These are phyloP conservation scores for Podospora pseudocomata DNA, from an alignment of 495 filamentous ascomycete species.

Conservation along the genomic window DNA sequence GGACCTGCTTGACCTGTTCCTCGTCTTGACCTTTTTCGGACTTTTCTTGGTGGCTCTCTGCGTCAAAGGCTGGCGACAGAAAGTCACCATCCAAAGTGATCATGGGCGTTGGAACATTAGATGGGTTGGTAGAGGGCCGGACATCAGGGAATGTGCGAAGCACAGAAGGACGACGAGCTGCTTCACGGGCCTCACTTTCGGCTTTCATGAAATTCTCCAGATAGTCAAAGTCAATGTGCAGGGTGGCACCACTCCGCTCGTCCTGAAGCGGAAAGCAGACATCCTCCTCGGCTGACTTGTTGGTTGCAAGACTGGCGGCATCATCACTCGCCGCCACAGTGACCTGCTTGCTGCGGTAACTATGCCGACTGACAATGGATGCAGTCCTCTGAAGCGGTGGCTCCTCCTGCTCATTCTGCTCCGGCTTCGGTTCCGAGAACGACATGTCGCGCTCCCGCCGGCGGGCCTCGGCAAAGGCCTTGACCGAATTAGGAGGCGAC, in stretches of 20 bases:
- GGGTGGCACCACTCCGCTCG: conserved; percentile 41
- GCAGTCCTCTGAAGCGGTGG: conserved; percentile 65
- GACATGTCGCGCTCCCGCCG: conserved; percentile 57
- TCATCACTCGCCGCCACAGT: conserved; percentile 42
- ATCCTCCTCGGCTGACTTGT: conserved; percentile 69
- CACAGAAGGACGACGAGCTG: conserved; percentile 35
- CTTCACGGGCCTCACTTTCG: conserved; percentile 50
- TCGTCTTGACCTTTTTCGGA: conserved; percentile 26
- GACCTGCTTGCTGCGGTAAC: conserved; percentile 44
- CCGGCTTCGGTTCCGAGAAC: conserved; percentile 38
- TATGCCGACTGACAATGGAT: conserved; percentile 62
- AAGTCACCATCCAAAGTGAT: conserved; percentile 50
- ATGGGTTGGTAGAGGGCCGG: conserved; percentile 25
- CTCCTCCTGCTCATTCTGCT: conserved; percentile 45
- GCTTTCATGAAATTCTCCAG: conserved; percentile 72
- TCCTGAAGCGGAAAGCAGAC: conserved; percentile 72
- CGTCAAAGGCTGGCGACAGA: conserved; percentile 42
- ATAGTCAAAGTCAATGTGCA: conserved; percentile 79
- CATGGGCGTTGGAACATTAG: conserved; percentile 21
- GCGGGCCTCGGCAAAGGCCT: conserved; percentile 84
- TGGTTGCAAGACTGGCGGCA: conserved; percentile 47
- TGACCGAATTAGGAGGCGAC: conserved; percentile 94
- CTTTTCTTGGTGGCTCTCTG: conserved; percentile 35
- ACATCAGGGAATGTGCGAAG: conserved; percentile 62
- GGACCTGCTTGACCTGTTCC: conserved; percentile 18